Evolutionary conservation across 192 early-diverging fungal species (phyloP).

Genomic region (Coemansia sp.): DNA sequence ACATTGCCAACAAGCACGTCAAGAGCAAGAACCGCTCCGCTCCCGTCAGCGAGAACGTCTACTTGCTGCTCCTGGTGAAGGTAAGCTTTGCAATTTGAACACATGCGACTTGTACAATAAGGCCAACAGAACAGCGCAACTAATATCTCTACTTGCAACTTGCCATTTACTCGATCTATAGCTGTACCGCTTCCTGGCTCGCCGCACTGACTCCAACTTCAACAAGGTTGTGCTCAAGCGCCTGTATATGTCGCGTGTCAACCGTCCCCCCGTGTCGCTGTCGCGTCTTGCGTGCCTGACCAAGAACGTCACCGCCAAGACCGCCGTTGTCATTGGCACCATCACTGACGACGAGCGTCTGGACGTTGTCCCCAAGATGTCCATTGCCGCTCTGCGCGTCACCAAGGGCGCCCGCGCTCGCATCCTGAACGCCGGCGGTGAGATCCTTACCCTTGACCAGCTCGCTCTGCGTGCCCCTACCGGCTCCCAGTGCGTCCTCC

Average conservation of each 20-base stretch:
- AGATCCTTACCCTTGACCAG: slow-evolving; percentile 98
- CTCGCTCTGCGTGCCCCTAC: slow-evolving; percentile 97
- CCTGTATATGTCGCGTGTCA: slow-evolving; percentile 97
- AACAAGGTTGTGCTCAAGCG: slow-evolving; percentile 99
- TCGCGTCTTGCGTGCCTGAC: slow-evolving; percentile 84
- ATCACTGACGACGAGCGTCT: slow-evolving; percentile 96
- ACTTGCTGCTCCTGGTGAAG: slow-evolving; percentile 98
- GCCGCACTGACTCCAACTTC: slow-evolving; percentile 97
- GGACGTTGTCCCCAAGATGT: slow-evolving; percentile 90
- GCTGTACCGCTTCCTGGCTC: slow-evolving; percentile 99
- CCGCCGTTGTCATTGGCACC: slow-evolving; percentile 93
- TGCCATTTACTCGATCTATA: slow-evolving; percentile 28
- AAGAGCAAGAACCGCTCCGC: slow-evolving; percentile 89
- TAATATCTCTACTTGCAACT: background rate
- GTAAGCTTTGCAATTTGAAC: slow-evolving; percentile 18
- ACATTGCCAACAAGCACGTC: slow-evolving; percentile 98
- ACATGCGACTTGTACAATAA: background rate
- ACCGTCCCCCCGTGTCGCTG: slow-evolving; percentile 93
- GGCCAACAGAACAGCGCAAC: background rate
- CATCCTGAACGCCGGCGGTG: slow-evolving; percentile 98
- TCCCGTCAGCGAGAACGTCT: slow-evolving; percentile 94
- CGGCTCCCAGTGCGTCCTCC: slow-evolving; percentile 91
- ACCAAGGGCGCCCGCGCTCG: slow-evolving; percentile 95
- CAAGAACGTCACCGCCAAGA: slow-evolving; percentile 80
- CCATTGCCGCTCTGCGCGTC: slow-evolving; percentile 93